Base-by-base conservation (phyloP, 257 asterid genomes). In the Verbena officinalis region DNA sequence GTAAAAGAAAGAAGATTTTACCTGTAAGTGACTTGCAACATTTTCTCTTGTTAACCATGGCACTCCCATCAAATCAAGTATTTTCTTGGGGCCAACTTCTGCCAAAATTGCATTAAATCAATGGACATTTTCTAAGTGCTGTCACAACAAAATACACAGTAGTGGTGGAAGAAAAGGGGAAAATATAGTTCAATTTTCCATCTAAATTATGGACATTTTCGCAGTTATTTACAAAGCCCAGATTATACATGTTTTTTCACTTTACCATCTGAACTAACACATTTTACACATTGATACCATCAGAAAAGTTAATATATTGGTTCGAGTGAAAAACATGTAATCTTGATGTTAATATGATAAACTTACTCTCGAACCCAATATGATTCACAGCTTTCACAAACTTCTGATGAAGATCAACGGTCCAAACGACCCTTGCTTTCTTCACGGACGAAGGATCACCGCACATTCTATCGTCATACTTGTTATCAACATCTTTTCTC, bases 11-110 rank as follows among this genome's bases (percentile, higher is more conserved):
- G 63, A 20, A 27, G 63, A 36, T 30, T 33, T 72, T 76, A 91
- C 98, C 95, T 91, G 98, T 66, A 91, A 76, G 76, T 91, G 98
- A 67, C 98, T 91, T 19, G 98, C 98, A 33, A 91, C 96, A 64
- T 91, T 88, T 59, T 91, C 98, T 69, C 98, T 76, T 0, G 96
- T 88, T 54, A 91, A 70, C 98, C 98, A 81, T 7, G 94, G 89
- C 43, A 88, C 89, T 48, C 83, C 95, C 98, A 91, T 91, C 76
- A 84, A 71, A 72, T 91, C 98, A 1, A 88, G 91, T 61, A 91
- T 86, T 68, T 91, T 91, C 88, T 88, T 91, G 10, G 98, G 98
- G 36, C 98, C 98, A 43, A 83, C 94, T 81, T 86, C 98, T 91
- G 89, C 50, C 57, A 34, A 58, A 27, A 60, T 57, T 61, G 11